These are phyloP conservation scores for Fusarium temperatum DNA, from an alignment of 2,329 filamentous ascomycete genomes.

Conservation along the genomic window DNA sequence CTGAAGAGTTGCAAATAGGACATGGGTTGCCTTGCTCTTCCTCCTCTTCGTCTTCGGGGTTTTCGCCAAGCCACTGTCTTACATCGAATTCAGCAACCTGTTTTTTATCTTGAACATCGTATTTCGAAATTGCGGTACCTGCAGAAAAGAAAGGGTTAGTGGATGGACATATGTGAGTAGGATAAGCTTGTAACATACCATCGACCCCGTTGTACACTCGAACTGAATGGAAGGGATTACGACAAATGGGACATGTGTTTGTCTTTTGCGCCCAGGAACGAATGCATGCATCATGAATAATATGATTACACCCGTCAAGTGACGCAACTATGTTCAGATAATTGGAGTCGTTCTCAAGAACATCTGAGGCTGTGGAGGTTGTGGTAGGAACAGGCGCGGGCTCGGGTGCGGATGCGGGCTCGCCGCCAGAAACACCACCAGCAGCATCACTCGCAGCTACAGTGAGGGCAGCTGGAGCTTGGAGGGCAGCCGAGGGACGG, in stretches of 20 bases:
- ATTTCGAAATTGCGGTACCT: constrained; percentile 67
- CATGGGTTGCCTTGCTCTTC: constrained; percentile 78
- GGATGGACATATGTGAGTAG: constrained; percentile 24
- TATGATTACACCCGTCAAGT: constrained; percentile 83
- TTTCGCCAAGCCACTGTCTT: constrained; percentile 75
- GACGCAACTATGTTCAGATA: constrained; percentile 62
- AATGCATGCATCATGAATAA: constrained; percentile 91
- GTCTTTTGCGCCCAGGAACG: constrained; percentile 95
- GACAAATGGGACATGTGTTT: constrained; percentile 97
- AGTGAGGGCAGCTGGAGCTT: constrained; percentile 31
- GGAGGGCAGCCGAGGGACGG: constrained; percentile 43
- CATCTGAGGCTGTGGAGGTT: constrained; percentile 37
- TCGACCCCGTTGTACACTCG: constrained; percentile 82
- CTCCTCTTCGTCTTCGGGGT: constrained; percentile 72
- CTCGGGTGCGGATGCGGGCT: constrained; percentile 30
- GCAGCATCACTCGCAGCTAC: constrained; percentile 30
- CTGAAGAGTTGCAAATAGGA: constrained; percentile 81
- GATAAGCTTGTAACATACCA: constrained; percentile 65
- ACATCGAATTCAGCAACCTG: constrained; percentile 91
- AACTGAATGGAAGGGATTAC: constrained; percentile 89
- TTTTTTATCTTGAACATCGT: constrained; percentile 80
- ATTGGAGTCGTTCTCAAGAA: constrained; percentile 44
- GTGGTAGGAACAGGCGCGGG: constrained; percentile 28
- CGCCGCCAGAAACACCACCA: constrained; percentile 33
- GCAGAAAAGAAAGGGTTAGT: constrained; percentile 30